Base-by-base conservation (phyloP, 1,284 basidiomycete species). In the Tremellales sp. region DNA sequence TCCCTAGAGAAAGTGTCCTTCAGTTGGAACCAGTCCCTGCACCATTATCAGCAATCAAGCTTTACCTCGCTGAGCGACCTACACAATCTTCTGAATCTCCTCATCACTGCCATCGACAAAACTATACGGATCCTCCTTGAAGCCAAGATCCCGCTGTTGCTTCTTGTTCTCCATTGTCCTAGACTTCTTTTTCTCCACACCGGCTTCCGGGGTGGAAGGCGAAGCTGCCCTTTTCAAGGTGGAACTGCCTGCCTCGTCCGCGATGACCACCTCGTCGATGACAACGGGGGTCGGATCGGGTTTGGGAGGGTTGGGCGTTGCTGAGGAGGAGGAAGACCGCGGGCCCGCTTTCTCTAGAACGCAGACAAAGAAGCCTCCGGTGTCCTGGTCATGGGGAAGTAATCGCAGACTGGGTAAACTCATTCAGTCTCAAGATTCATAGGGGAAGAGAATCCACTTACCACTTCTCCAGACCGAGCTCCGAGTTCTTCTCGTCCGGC, bases 321-420 rank as follows among this genome's bases (percentile, higher is more conserved):
- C 54, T 41, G 26, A 44, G 44, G 29, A 50, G 43, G 3, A 43
- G 43, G 5, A 46, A 33, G 2, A 43, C 28, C 9, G 48, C 18
- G 38, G 5, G 4, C 39, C 56, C 37, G 60, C 61, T 61, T 77
- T 79, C 61, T 91, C 81, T 28, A 99, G 74, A 0, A 97, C 85
- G 14, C 91, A 89, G 22, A 99, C 84, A 63, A 97, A 99, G 76
- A 99, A 99, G 0, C 91, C 95, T 10, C 95, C 95, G 0, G 93
- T 92, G 70, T 99, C 87, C 74, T 98, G 94, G 35, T 95, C 75
- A 68, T 98, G 93, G 3, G 95, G 93, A 63, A 97, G 90, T 53
- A 95, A 82, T 37, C 93, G 80, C 66, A 95, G 74, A 58, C 89
- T 92, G 50, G 5, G 21, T 18, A 14, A 42, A 16, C 13, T 25